Conservation (phyloP, 768 basidiomycete genomes). For the Coprinopsis cinerea region DNA sequence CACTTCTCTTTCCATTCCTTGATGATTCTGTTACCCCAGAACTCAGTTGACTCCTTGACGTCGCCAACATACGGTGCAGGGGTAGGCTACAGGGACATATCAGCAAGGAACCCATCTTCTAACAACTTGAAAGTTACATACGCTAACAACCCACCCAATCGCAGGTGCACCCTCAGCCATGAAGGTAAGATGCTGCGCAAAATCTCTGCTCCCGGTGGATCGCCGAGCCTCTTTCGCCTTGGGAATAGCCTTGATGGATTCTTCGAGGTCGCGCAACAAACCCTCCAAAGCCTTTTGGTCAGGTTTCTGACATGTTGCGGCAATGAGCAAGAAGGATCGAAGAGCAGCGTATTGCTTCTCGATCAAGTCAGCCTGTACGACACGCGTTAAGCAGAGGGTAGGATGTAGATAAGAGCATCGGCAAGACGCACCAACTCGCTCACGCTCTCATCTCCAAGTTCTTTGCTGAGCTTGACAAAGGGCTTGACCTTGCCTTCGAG, state of each 20-base stretch:
- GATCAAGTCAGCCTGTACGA: slow-evolving; percentile 57
- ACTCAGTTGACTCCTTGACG: slow-evolving; percentile 79
- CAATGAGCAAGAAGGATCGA: slow-evolving; percentile 60
- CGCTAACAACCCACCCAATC: slow-evolving; percentile 85
- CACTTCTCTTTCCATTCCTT: slow-evolving; percentile 93
- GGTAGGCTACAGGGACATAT: slow-evolving; percentile 65
- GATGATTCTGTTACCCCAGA: slow-evolving; percentile 85
- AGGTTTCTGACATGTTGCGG: slow-evolving; percentile 76
- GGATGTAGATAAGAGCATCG: slow-evolving; percentile 3
- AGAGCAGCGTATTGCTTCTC: slow-evolving; percentile 63
- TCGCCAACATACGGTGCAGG: slow-evolving; percentile 78
- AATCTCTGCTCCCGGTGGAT: slow-evolving; percentile 75
- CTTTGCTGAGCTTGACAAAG: slow-evolving; percentile 65
- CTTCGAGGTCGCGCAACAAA: slow-evolving; percentile 63
- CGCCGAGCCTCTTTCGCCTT: slow-evolving; percentile 78
- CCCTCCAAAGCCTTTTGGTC: slow-evolving; percentile 49
- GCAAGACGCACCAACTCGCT: slow-evolving; percentile 64
- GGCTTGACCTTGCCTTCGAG: slow-evolving; percentile 69
- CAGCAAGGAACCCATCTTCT: no score
- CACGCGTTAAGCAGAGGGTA: background rate
- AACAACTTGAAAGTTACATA: no score
- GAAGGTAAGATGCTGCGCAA: slow-evolving; percentile 73
- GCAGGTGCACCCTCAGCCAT: slow-evolving; percentile 78
- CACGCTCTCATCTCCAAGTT: slow-evolving; percentile 63
- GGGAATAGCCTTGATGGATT: slow-evolving; percentile 68